Evolutionary conservation across 2,329 filamentous ascomycete genomes (phyloP).

Genomic region (Ceratocystis alfenasii): DNA sequence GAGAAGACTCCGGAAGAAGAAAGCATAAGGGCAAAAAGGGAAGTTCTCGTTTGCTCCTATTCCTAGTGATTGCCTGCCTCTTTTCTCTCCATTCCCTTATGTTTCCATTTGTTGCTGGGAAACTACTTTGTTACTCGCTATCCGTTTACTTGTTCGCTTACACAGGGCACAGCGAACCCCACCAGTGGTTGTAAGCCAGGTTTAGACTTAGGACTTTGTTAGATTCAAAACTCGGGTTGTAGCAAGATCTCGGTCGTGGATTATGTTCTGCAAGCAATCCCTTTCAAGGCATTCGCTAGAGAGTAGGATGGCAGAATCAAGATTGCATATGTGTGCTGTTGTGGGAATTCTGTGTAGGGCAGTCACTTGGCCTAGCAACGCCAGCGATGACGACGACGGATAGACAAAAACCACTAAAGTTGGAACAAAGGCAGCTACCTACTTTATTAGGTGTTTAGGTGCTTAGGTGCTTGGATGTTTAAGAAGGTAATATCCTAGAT

Average conservation of each 20-base stretch:
- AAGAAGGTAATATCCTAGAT: constrained; percentile 11
- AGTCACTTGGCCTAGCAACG: background rate
- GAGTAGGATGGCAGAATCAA: background rate
- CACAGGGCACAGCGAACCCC: background rate
- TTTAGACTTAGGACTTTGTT: background rate
- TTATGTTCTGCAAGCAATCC: background rate
- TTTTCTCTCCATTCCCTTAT: background rate
- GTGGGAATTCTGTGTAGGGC: background rate
- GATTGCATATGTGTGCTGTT: background rate
- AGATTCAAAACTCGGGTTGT: background rate
- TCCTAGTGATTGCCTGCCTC: background rate
- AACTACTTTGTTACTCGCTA: background rate
- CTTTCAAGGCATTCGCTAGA: background rate
- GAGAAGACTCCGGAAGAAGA: too few species aligned
- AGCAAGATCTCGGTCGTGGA: background rate
- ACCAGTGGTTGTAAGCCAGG: background rate
- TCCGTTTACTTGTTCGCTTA: background rate
- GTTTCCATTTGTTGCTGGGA: too few species aligned
- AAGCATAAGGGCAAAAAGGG: background rate
- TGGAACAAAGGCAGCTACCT: constrained; percentile 1
- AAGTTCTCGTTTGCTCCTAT: background rate
- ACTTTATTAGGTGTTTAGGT: background rate
- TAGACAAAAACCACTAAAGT: background rate
- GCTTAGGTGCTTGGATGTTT: constrained; percentile 6
- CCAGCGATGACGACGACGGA: background rate